A percentile compares a stretch with the other conserved stretches of the same genome.
Evolutionary conservation across 192 early-diverging fungal species (phyloP).

Genomic region (Phlyctochytrium arcticum): DNA sequence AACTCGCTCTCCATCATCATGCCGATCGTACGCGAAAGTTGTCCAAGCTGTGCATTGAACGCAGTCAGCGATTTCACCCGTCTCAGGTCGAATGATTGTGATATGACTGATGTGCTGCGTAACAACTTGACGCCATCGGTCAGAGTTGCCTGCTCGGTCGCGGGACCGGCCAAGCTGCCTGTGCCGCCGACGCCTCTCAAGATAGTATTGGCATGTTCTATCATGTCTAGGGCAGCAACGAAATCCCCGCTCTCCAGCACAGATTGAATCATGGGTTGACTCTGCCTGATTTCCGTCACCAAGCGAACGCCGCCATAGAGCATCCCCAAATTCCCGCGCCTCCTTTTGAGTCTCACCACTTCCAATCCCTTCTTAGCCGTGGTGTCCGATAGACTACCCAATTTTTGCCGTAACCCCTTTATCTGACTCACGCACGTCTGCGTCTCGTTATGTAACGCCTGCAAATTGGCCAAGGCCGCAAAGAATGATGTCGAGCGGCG

Average conservation of each 20-base stretch:
- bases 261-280: slow-evolving; percentile 79
- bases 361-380: slow-evolving; percentile 77
- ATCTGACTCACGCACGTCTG: slow-evolving; percentile 87
- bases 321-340: slow-evolving; percentile 64
- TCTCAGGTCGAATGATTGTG: slow-evolving; percentile 52
- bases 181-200: slow-evolving; percentile 52
- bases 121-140: slow-evolving; percentile 27
- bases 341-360: slow-evolving; percentile 74
- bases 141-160: slow-evolving; percentile 24
- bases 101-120: slow-evolving; percentile 17
- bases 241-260: slow-evolving; percentile 77
- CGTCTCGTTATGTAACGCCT: slow-evolving; percentile 90
- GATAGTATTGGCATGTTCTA: slow-evolving; percentile 69
- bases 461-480: slow-evolving; percentile 85
- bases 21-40: slow-evolving; percentile 62
- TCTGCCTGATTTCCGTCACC: slow-evolving; percentile 71
- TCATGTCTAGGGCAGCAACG: slow-evolving; percentile 83
- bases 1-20: slow-evolving; percentile 75
- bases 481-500: slow-evolving; percentile 94
- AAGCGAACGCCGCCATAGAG: slow-evolving; percentile 68
- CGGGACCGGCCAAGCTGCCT: not conserved
- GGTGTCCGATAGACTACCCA: slow-evolving; percentile 59
- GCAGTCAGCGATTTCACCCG: slow-evolving; percentile 55
- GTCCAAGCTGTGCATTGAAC: slow-evolving; percentile 57
- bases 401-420: slow-evolving; percentile 63